A percentile compares a stretch with the other conserved stretches of the same genome.
Conservation (phyloP, 129 eudicot genomes). For the Saposhnikovia divaricata region DNA sequence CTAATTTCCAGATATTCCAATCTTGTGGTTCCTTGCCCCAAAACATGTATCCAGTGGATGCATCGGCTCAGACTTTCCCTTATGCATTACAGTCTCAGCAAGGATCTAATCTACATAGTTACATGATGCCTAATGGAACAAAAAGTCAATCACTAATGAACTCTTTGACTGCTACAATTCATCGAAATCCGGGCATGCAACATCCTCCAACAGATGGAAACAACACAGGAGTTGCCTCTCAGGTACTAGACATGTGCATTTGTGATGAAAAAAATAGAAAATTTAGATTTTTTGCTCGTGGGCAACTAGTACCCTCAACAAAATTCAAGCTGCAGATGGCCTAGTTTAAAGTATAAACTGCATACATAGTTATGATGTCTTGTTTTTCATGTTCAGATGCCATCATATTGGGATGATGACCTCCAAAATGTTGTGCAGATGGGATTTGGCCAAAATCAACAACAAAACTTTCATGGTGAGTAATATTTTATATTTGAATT, state of each 20-base stretch:
- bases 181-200: constrained; percentile 33
- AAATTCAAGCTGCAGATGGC: not conserved
- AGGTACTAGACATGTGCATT: constrained; percentile 26
- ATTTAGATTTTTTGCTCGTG: not conserved
- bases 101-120: constrained; percentile 9
- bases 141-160: constrained; percentile 25
- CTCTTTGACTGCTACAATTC: constrained; percentile 30
- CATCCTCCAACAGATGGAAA: constrained; percentile 29
- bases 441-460: constrained; percentile 64
- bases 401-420: constrained; percentile 67
- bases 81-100: constrained; percentile 30
- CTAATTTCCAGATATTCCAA: constrained; percentile 38
- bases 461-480: constrained; percentile 54
- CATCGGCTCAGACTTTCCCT: constrained; percentile 39
- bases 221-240: constrained; percentile 25
- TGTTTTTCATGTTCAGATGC: constrained; percentile 26
- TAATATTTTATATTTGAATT: not conserved
- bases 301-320: not conserved
- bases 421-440: constrained; percentile 77
- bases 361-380: not conserved
- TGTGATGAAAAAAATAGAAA: not conserved
- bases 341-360: not conserved
- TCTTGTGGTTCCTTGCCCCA: constrained; percentile 41
- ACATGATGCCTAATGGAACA: constrained; percentile 33
- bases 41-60: constrained; percentile 34